Evolutionary conservation across 148 eudicot species (phyloP).

Genomic region (Arbutus unedo): DNA sequence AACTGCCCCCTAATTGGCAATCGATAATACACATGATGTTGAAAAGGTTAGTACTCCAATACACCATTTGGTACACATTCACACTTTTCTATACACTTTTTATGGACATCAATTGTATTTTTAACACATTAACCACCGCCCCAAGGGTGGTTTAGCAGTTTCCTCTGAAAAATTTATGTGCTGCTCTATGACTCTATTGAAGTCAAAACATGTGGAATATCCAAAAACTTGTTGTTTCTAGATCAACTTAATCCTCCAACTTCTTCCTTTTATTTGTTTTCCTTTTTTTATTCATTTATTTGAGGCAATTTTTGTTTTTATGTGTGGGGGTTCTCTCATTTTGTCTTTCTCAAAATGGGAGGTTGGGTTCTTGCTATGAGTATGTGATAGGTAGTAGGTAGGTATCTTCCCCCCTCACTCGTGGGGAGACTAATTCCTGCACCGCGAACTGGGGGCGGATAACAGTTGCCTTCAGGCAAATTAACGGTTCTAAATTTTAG

Average conservation of each 20-base stretch:
- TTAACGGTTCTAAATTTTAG: neutral
- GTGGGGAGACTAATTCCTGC: neutral
- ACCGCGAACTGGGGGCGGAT: neutral
- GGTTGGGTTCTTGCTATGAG: neutral
- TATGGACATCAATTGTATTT: neutral
- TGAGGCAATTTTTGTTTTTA: neutral
- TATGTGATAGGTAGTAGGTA: neutral
- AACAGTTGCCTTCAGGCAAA: neutral
- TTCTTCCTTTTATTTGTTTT: neutral
- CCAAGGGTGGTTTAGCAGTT: neutral
- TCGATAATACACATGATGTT: neutral
- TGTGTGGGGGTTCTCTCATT: neutral
- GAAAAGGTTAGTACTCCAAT: neutral
- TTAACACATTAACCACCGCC: neutral
- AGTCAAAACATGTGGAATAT: too few species aligned
- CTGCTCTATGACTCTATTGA: neutral
- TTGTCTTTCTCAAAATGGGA: neutral
- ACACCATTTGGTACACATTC: neutral
- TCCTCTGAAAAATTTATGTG: neutral
- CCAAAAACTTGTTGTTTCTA: neutral
- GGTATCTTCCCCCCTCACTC: neutral
- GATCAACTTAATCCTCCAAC: neutral
- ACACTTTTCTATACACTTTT: neutral
- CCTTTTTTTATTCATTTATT: neutral
- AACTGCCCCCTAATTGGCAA: conserved; percentile 19